Conservation (phyloP, 1,284 basidiomycete genomes). For the Grifola frondosa region DNA sequence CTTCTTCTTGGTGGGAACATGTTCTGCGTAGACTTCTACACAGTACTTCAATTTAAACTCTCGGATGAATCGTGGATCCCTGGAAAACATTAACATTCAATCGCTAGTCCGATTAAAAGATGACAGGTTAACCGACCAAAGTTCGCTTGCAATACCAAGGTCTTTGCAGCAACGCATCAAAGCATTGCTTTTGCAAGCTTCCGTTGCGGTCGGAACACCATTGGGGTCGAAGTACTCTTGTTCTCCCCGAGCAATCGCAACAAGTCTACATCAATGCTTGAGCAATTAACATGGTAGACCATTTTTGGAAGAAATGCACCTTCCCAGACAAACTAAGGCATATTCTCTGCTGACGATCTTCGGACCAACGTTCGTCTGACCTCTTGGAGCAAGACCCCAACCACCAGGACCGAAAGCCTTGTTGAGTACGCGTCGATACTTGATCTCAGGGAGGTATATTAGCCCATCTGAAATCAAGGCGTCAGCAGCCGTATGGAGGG, state of each 20-base stretch:
- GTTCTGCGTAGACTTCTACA: constrained; percentile 84
- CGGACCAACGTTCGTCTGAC: constrained; percentile 88
- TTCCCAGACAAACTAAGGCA: constrained; percentile 89
- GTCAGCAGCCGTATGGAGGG: background rate
- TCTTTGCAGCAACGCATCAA: constrained; percentile 99
- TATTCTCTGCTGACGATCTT: constrained; percentile 93
- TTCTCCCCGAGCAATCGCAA: constrained; percentile 91
- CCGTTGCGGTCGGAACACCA: constrained; percentile 91
- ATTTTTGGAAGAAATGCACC: constrained; percentile 43
- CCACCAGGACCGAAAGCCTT: constrained; percentile 95
- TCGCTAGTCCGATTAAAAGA: too few relatives aligned
- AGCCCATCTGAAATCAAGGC: constrained; percentile 70
- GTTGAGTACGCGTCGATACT: constrained; percentile 94
- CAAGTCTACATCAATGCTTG: constrained; percentile 55
- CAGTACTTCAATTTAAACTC: constrained; percentile 88
- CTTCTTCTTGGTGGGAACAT: constrained; percentile 86
- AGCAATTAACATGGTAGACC: background rate
- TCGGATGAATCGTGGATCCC: constrained; percentile 95
- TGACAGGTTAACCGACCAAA: constrained; percentile 65
- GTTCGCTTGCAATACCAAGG: constrained; percentile 92
- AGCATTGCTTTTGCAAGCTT: constrained; percentile 96
- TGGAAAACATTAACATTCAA: too few relatives aligned
- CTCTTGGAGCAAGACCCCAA: constrained; percentile 94
- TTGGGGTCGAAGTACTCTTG: constrained; percentile 95
- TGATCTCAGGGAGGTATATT: constrained; percentile 96